A percentile compares a stretch with the other conserved stretches of the same genome.
These are phyloP conservation scores for Wickerhamiella musiphila DNA, from an alignment of 805 yeast species.

Conservation along the genomic window DNA sequence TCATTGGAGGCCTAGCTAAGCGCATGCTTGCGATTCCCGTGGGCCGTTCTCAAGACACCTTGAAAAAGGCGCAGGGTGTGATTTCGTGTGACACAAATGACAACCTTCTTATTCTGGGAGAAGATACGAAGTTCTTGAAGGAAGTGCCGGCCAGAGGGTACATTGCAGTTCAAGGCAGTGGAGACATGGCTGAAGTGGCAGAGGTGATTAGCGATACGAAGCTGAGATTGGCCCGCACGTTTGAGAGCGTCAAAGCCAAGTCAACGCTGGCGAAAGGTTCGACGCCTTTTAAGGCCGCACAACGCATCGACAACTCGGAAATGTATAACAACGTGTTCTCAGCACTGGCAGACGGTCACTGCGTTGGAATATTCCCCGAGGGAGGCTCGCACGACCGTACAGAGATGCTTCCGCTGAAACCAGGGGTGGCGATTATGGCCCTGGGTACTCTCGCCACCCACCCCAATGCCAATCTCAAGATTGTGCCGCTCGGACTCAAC, in stretches of 20 bases:
- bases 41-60: conserved; percentile 76
- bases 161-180: conserved; percentile 43
- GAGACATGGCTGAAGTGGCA: conserved; percentile 58
- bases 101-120: conserved; percentile 41
- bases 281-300: conserved; percentile 54
- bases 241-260: conserved; percentile 24
- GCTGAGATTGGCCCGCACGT: conserved; percentile 24
- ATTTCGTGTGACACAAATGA: conserved; percentile 40
- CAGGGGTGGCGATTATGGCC: conserved; percentile 98
- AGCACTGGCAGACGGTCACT: conserved; percentile 62
- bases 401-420: conserved; percentile 77
- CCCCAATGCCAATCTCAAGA: conserved; percentile 60
- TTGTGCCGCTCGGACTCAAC: conserved; percentile 95
- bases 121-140: conserved; percentile 45
- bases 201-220: conserved; percentile 59
- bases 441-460: conserved; percentile 75
- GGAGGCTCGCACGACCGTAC: conserved; percentile 97
- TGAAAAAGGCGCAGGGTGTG: conserved; percentile 48
- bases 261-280: conserved; percentile 29
- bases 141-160: conserved; percentile 29
- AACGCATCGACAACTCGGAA: conserved; percentile 65
- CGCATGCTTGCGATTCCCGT: conserved; percentile 79
- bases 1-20: conserved; percentile 63
- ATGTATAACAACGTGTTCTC: conserved; percentile 76
- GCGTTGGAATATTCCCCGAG: conserved; percentile 90